Conservation (phyloP, 352 stramenopile genomes). For the Phytophthora niederhauseri region DNA sequence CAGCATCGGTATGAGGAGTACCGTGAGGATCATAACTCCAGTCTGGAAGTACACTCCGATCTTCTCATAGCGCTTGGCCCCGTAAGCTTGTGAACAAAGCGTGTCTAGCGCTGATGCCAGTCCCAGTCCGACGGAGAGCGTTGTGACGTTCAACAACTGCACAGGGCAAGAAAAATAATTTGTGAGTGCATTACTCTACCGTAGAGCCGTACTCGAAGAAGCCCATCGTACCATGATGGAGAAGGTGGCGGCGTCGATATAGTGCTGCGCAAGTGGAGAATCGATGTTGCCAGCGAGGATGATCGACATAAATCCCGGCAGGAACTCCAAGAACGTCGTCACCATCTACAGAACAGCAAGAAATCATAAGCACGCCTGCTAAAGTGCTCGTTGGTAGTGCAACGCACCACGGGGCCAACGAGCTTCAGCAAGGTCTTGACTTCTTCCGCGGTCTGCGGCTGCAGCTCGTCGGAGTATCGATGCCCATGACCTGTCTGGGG, state of each 20-base stretch:
- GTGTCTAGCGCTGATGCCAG: background rate
- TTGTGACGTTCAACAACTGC: slow-evolving; percentile 17
- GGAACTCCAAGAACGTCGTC: slow-evolving; percentile 50
- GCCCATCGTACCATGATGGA: slow-evolving; percentile 42
- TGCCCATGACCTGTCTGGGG: no score
- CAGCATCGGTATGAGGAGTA: background rate
- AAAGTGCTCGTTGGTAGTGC: no score
- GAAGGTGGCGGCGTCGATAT: slow-evolving; percentile 26
- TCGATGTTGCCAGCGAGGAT: slow-evolving; percentile 65
- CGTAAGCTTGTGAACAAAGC: background rate
- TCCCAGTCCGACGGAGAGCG: background rate
- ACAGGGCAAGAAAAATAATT: no score
- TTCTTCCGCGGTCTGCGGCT: slow-evolving; percentile 26
- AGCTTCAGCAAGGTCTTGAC: slow-evolving; percentile 46
- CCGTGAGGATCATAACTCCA: background rate
- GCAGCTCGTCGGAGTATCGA: no score
- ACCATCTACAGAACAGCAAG: slow-evolving; percentile 22
- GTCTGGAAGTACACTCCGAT: background rate
- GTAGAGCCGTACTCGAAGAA: no score
- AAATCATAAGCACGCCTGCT: background rate
- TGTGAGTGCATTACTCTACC: no score
- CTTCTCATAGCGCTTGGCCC: background rate
- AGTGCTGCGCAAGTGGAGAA: slow-evolving; percentile 7
- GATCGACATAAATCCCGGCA: slow-evolving; percentile 45
- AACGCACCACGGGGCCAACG: slow-evolving; percentile 38